A percentile compares a stretch with the other conserved stretches of the same genome.
phyloP scores from a whole-genome alignment of 805 yeast genomes.

The Starmerella floris region DNA sequence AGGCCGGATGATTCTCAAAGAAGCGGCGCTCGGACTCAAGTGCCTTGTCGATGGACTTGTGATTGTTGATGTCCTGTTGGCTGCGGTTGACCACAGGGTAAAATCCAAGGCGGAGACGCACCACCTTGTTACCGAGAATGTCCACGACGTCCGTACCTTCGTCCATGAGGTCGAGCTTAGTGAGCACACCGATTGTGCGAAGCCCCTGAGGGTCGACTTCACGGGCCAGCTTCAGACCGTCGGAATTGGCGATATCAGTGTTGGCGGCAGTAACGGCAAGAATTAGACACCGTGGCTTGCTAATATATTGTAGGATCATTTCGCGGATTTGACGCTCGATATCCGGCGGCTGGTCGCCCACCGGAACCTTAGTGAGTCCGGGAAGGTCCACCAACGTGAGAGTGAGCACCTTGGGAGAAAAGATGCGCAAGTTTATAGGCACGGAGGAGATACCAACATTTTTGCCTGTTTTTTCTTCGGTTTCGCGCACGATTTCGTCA shows the following conservation, averaged over 20 bases:
- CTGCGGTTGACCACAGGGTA: slow-evolving; percentile 96
- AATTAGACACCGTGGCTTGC: slow-evolving; percentile 90
- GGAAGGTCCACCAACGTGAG: slow-evolving; percentile 93
- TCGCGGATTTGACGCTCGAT: slow-evolving; percentile 90
- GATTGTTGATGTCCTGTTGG: slow-evolving; percentile 83
- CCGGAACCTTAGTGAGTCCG: slow-evolving; percentile 95
- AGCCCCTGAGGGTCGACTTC: slow-evolving; percentile 96
- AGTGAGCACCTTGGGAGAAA: slow-evolving; percentile 86
- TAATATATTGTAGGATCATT: slow-evolving; percentile 81
- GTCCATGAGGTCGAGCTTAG: slow-evolving; percentile 95
- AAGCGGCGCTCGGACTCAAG: slow-evolving; percentile 63
- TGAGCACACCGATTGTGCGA: slow-evolving; percentile 91
- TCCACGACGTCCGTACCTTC: slow-evolving; percentile 95
- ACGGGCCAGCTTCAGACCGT: slow-evolving; percentile 88
- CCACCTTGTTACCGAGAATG: slow-evolving; percentile 86
- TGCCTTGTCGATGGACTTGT: slow-evolving; percentile 80
- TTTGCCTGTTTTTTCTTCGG: slow-evolving; percentile 62
- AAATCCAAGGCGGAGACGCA: slow-evolving; percentile 88
- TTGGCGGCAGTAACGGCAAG: slow-evolving; percentile 92
- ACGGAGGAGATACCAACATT: slow-evolving; percentile 76
- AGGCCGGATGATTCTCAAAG: slow-evolving; percentile 82
- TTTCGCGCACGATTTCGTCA: slow-evolving; percentile 80
- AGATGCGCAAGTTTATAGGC: slow-evolving; percentile 86
- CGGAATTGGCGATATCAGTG: slow-evolving; percentile 93
- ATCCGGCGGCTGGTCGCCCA: slow-evolving; percentile 97